Conservation (phyloP, 495 filamentous ascomycete genomes). For the Penicillium simplicissimum region DNA sequence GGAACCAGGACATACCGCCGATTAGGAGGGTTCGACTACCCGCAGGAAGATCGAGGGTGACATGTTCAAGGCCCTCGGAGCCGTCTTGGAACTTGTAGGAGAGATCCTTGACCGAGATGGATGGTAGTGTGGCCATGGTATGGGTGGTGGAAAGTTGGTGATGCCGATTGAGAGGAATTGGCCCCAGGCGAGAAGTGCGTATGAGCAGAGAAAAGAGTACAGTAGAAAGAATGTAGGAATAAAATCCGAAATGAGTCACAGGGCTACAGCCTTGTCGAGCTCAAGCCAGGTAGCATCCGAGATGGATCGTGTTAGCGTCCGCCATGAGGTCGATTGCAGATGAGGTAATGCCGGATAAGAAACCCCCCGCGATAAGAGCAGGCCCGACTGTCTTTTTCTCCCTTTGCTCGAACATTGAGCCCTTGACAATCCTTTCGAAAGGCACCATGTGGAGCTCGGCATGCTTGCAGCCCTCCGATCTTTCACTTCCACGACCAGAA, state of each 20-base stretch:
- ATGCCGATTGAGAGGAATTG: background rate
- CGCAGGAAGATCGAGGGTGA: constrained; percentile 74
- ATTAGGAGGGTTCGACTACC: constrained; percentile 88
- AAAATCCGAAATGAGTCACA: constrained; percentile 10
- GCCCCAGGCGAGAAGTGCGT: background rate
- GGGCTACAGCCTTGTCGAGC: background rate
- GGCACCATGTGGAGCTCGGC: constrained; percentile 14
- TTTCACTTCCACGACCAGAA: constrained; percentile 13
- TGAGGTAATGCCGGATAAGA: constrained; percentile 26
- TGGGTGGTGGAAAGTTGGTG: constrained; percentile 7
- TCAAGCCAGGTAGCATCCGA: constrained; percentile 1
- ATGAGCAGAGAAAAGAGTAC: background rate
- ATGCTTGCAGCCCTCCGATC: constrained; percentile 33
- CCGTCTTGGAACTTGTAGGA: constrained; percentile 89
- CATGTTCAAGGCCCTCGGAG: constrained; percentile 66
- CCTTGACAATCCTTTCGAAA: background rate
- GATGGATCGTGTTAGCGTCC: constrained; percentile 1
- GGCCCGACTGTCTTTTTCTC: background rate
- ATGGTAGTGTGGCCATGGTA: constrained; percentile 33
- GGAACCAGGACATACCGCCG: constrained; percentile 60
- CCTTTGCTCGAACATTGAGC: background rate
- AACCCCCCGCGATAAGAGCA: constrained; percentile 17
- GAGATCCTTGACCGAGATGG: constrained; percentile 70
- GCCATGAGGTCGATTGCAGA: constrained; percentile 13
- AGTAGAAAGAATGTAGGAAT: background rate